phyloP scores from a whole-genome alignment of 345 rosid genomes.

The Pseudoturritis turrita region DNA sequence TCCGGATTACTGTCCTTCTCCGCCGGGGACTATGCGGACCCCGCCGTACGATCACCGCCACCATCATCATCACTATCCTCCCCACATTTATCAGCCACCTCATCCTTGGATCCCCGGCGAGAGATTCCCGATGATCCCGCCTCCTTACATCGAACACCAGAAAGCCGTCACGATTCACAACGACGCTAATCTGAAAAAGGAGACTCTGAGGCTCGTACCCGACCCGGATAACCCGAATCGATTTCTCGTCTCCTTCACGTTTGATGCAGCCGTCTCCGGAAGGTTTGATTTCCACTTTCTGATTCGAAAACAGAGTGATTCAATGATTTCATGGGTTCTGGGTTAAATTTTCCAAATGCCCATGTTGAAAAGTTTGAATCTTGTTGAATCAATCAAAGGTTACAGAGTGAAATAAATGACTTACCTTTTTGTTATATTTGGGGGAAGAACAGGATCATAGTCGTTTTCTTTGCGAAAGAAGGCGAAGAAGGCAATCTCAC shows the following conservation, averaged over 20 bases:
- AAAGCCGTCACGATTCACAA: slow-evolving; percentile 60
- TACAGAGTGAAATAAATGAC: neutral
- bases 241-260: slow-evolving; percentile 60
- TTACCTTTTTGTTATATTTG: neutral
- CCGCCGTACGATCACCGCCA: slow-evolving; percentile 48
- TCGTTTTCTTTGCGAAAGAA: slow-evolving; percentile 73
- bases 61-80: slow-evolving; percentile 17
- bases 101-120: slow-evolving; percentile 40
- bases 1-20: slow-evolving; percentile 52
- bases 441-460: slow-evolving; percentile 48
- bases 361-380: neutral
- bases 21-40: slow-evolving; percentile 41
- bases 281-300: slow-evolving; percentile 33
- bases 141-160: slow-evolving; percentile 57
- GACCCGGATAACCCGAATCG: slow-evolving; percentile 57
- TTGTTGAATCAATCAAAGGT: neutral
- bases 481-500: slow-evolving; percentile 44
- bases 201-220: slow-evolving; percentile 49
- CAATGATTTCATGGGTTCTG: too few relatives aligned
- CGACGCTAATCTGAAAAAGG: slow-evolving; percentile 68
- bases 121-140: slow-evolving; percentile 38
- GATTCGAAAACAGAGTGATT: neutral
- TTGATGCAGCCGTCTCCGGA: slow-evolving; percentile 69
- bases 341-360: too few relatives aligned
- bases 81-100: slow-evolving; percentile 4